Conservation (phyloP, 805 yeast species). For the Lachancea lanzarotensis region DNA sequence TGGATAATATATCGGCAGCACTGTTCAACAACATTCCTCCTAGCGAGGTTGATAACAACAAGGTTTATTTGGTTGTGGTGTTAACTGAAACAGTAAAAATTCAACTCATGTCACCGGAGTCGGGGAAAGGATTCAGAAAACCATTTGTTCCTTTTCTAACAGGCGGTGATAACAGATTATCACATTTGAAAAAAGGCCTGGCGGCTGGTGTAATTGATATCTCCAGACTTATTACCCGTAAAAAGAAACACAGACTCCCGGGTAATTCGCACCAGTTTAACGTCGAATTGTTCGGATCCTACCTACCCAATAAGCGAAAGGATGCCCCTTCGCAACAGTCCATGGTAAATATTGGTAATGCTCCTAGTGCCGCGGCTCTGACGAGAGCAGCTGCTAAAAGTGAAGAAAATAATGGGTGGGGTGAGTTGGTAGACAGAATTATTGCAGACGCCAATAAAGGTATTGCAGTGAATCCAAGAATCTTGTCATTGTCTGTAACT, state of each 20-base stretch:
- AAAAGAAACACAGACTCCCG: conserved; percentile 50
- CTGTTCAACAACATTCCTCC: conserved; percentile 71
- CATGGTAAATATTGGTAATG: conserved; percentile 26
- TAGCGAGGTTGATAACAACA: conserved; percentile 52
- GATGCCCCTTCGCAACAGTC: conserved; percentile 17
- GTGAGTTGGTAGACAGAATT: conserved; percentile 73
- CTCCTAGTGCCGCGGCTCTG: conserved; percentile 1
- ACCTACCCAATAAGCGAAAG: conserved; percentile 27
- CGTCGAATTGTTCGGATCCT: conserved; percentile 67
- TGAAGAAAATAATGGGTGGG: conserved; percentile 70
- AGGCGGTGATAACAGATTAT: conserved; percentile 20
- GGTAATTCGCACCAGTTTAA: conserved; percentile 67
- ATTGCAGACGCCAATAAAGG: conserved; percentile 70
- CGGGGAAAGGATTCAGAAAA: conserved; percentile 6
- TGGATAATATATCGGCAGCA: conserved; percentile 72
- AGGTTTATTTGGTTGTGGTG: conserved; percentile 69
- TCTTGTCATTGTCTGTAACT: conserved; percentile 61
- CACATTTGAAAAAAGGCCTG: conserved; percentile 62
- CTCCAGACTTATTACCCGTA: conserved; percentile 64
- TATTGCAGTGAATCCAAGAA: conserved; percentile 74
- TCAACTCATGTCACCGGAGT: conserved; percentile 17
- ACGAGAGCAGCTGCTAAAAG: not conserved
- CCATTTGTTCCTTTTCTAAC: conserved; percentile 23
- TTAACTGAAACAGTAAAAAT: conserved; percentile 63
- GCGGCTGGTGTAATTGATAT: conserved; percentile 88